phyloP scores from a whole-genome alignment of 1,139 yeast species.

The Chernovozyma aurita region DNA sequence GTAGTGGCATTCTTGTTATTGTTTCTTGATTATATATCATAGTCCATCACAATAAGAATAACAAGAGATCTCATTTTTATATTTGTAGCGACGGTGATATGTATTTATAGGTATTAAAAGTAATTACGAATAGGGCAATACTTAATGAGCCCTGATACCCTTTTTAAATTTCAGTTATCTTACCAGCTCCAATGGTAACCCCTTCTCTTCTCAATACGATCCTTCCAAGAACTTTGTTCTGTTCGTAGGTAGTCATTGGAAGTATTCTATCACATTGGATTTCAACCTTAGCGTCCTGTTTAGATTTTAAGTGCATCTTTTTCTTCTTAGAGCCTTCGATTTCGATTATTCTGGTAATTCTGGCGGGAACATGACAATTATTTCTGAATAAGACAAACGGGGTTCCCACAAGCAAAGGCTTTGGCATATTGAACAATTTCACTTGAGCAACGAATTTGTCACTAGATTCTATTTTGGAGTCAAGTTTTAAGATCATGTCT shows the following conservation, averaged over 20 bases:
- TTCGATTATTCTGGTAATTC: conserved; percentile 53
- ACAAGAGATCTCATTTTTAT: too few species aligned
- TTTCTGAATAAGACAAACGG: conserved; percentile 82
- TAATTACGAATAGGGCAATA: too few species aligned
- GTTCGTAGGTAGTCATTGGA: conserved; percentile 58
- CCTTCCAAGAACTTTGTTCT: conserved; percentile 69
- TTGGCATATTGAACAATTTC: conserved; percentile 62
- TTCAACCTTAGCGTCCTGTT: conserved; percentile 69
- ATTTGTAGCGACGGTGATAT: too few species aligned
- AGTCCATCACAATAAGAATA: too few species aligned
- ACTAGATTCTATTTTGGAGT: conserved; percentile 43
- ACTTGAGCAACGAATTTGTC: conserved; percentile 52
- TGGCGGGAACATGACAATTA: conserved; percentile 71
- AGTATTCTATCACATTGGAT: conserved; percentile 49
- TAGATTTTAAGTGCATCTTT: conserved; percentile 68
- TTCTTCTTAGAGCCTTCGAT: conserved; percentile 41
- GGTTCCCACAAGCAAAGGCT: conserved; percentile 80
- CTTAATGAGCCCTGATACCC: background rate
- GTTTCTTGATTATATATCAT: conserved; percentile 56
- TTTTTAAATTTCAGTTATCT: conserved; percentile 26
- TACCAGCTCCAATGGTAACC: conserved; percentile 83
- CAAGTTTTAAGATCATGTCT: conserved; percentile 59
- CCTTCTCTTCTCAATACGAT: conserved; percentile 86
- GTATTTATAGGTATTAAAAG: too few species aligned
- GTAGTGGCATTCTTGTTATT: conserved; percentile 59